Evolutionary conservation across 306 rosid genomes (phyloP).

Genomic region (Fagus crenata): DNA sequence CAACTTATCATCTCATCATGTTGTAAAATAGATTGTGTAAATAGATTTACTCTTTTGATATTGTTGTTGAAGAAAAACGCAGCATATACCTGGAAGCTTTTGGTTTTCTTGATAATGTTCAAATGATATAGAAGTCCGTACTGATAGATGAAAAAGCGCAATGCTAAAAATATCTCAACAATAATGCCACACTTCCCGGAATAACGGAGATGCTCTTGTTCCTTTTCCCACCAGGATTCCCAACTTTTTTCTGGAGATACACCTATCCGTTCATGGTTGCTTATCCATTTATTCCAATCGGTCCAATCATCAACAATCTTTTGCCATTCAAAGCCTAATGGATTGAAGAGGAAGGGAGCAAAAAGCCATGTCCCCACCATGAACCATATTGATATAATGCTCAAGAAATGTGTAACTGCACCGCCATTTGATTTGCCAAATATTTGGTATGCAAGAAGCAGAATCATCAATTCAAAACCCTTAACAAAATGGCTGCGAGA

Average conservation of each 20-base stretch:
- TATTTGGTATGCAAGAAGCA: constrained; percentile 80
- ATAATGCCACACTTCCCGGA: constrained; percentile 68
- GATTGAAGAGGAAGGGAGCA: constrained; percentile 97
- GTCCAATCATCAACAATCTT: constrained; percentile 94
- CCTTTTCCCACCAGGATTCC: constrained; percentile 99
- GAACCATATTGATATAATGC: constrained; percentile 86
- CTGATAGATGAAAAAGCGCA: constrained; percentile 85
- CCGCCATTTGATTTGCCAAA: constrained; percentile 71
- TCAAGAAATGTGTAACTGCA: constrained; percentile 58
- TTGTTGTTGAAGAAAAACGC: constrained; percentile 6
- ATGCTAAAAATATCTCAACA: constrained; percentile 74
- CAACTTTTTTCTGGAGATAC: constrained; percentile 80
- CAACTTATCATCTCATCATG: no score
- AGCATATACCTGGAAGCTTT: constrained; percentile 64
- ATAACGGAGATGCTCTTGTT: constrained; percentile 71
- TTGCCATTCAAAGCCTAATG: constrained; percentile 99
- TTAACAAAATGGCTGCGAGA: constrained; percentile 97
- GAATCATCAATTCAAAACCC: constrained; percentile 89
- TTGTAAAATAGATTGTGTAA: no score
- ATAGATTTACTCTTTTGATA: no score
- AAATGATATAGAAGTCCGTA: constrained; percentile 92
- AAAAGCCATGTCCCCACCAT: constrained; percentile 97
- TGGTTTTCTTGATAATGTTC: constrained; percentile 45
- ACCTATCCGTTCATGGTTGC: constrained; percentile 89
- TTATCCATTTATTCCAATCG: constrained; percentile 97